Base-by-base conservation (phyloP, 495 filamentous ascomycete genomes). In the Lasiosphaeria ovina region DNA sequence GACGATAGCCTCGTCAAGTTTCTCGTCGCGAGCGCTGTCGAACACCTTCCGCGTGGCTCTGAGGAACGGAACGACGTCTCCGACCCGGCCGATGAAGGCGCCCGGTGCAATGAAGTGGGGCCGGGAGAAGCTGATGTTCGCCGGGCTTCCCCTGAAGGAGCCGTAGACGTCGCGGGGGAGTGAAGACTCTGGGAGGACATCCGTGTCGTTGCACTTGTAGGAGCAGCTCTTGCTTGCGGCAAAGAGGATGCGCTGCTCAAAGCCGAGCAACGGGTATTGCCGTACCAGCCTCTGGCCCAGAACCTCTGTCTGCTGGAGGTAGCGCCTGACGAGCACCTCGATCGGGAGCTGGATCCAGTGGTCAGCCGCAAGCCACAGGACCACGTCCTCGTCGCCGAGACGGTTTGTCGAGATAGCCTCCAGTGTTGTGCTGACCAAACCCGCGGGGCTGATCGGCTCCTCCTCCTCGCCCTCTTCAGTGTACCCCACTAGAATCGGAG, bases 321-420 rank as follows among this genome's bases (percentile, higher is more conserved):
- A 62, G 10, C 60, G 60, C 35, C 60, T 38, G 40, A 58, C 36
- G 9, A 33, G 36, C n/a, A 62, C 45, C 49, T 62, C 60, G 16
- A 36, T 42, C 7, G 60, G 60, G 12, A 62, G 47, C 35, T 62
- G 60, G 14, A 54, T 8, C 55, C 55, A 58, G 9, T 42, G 10
- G 10, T 34, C 55, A 16, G 32, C 33, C 6, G 40, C 60, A 6
- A 62, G 55, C 50, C 54, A 62, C 33, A 62, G 49, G 10, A 62
- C 31, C 34, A 58, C 10, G 35, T 62, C 55, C 11, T 49, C 51
- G 4, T 45, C 40, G 3, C 35, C 1, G 8, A 35, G 11, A 10
- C 14, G 32, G 3, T 6, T 14, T 14, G 33, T 14, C 24, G 14
- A 4, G 8, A 53, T 9, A 0, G 51, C 35, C n/a, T 16, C 14